Percentiles rank a stretch among this genome's conserved stretches.
phyloP scores from a whole-genome alignment of 345 rosid genomes.

The Populus euphratica region DNA sequence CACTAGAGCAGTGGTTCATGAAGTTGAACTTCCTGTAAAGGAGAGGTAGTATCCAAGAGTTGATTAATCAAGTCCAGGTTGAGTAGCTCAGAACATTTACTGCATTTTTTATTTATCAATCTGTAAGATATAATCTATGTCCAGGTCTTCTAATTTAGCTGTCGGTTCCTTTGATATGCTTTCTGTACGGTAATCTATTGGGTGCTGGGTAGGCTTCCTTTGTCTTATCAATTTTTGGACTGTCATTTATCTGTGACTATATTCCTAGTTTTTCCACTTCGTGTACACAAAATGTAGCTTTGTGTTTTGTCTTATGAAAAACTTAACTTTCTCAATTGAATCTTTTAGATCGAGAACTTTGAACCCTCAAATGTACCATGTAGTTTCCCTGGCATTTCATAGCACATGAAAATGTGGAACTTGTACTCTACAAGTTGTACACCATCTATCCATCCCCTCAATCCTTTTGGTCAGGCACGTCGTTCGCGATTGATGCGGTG shows the following conservation, averaged over 20 bases:
- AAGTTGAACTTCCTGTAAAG: conserved; percentile 9
- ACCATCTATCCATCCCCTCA: too few species aligned
- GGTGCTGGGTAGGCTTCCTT: conserved; percentile 6
- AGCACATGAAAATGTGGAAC: too few species aligned
- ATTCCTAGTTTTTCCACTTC: neutral
- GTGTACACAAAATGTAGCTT: neutral
- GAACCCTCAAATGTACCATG: too few species aligned
- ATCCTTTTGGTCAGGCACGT: neutral
- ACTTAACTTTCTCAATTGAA: too few species aligned
- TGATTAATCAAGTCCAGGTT: conserved; percentile 8
- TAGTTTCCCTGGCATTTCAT: too few species aligned
- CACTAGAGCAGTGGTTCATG: neutral
- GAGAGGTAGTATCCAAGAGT: conserved; percentile 1
- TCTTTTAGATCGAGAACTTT: too few species aligned
- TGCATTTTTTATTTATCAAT: conserved; percentile 22
- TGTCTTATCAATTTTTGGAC: neutral
- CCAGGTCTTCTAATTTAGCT: neutral
- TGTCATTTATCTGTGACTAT: neutral
- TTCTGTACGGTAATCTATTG: neutral
- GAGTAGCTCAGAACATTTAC: conserved; percentile 18
- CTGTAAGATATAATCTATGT: conserved; percentile 13
- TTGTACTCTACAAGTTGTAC: too few species aligned
- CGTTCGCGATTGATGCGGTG: neutral
- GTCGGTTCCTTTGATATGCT: neutral
- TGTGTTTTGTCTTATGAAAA: too few species aligned